These are phyloP conservation scores for Aspergillus piperis DNA, from an alignment of 2,329 filamentous ascomycete genomes.

Conservation along the genomic window DNA sequence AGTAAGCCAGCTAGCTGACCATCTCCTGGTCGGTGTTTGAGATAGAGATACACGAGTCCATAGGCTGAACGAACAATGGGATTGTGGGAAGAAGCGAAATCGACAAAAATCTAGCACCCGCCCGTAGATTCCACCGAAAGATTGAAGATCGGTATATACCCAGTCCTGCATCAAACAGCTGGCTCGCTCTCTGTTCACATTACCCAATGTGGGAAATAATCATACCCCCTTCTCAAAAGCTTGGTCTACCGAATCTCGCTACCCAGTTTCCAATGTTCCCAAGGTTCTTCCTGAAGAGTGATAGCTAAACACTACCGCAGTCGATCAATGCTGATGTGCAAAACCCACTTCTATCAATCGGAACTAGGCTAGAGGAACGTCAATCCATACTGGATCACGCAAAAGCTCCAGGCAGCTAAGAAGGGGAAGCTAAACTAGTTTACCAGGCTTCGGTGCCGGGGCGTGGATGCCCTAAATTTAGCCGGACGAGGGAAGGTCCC, in stretches of 20 bases:
- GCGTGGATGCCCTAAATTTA: conserved; percentile 9
- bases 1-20: background rate
- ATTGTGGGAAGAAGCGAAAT: background rate
- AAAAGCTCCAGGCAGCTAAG: conserved; percentile 13
- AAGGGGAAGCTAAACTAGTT: background rate
- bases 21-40: background rate
- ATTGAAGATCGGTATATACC: background rate
- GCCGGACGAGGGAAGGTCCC: background rate
- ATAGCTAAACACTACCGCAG: background rate
- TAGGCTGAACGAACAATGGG: background rate
- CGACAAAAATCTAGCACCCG: too few relatives aligned
- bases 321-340: conserved; percentile 1
- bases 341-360: conserved; percentile 3
- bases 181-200: background rate
- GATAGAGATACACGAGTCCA: background rate
- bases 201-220: background rate
- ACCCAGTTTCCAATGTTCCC: too few relatives aligned
- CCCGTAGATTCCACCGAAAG: background rate
- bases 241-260: background rate
- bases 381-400: conserved; percentile 20
- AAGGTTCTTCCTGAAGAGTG: too few relatives aligned
- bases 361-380: background rate
- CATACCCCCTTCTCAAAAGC: background rate
- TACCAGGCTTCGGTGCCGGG: conserved; percentile 5
- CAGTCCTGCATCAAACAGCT: background rate